Conservation (phyloP, 352 stramenopile species). For the Blastocystis sp. region DNA sequence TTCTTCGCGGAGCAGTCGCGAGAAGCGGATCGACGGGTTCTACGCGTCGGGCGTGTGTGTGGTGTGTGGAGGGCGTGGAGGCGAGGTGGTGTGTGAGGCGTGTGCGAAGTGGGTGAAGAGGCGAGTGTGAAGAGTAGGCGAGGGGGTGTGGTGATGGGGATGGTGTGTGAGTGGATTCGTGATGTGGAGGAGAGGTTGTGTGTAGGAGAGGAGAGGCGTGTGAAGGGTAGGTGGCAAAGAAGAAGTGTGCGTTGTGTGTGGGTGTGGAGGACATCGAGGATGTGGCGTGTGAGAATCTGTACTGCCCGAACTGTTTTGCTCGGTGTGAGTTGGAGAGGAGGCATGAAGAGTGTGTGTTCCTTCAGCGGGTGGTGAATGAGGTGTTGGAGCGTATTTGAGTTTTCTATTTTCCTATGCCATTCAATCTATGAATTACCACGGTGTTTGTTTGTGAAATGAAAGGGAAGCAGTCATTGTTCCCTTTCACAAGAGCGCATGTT, state of each 20-base stretch:
- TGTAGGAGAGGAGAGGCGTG: not conserved
- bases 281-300: conserved; percentile 35
- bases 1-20: not conserved
- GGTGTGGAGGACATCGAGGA: conserved; percentile 49
- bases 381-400: not conserved
- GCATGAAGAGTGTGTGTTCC: not conserved
- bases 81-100: not conserved
- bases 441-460: not conserved
- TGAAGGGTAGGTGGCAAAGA: not conserved
- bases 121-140: not conserved
- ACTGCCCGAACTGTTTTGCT: conserved; percentile 30
- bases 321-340: not conserved
- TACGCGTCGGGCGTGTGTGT: conserved; percentile 46
- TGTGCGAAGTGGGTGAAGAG: conserved; percentile 1
- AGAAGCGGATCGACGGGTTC: conserved; percentile 35
- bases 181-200: not conserved
- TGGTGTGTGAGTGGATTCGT: not conserved
- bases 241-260: conserved; percentile 20
- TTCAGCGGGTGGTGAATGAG: not conserved
- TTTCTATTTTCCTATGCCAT: not conserved
- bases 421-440: too few species aligned
- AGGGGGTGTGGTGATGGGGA: not conserved
- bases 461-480: not conserved
- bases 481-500: not conserved
- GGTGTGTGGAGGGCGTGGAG: conserved; percentile 17